These are phyloP conservation scores for Parachaetomium inaequale DNA, from an alignment of 495 filamentous ascomycete species.

Conservation along the genomic window DNA sequence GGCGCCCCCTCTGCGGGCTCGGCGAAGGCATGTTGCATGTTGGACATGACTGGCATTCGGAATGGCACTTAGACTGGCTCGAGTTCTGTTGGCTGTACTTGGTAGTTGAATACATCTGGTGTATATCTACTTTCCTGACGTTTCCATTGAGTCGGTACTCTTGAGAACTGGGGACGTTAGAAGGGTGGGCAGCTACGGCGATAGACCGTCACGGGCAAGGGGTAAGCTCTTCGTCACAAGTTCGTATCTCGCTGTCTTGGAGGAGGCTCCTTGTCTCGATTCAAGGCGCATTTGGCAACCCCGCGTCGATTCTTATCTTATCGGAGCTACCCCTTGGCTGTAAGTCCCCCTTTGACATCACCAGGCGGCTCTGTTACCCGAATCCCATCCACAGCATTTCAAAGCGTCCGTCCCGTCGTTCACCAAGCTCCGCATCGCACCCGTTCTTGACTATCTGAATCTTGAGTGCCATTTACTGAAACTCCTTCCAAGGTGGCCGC, in stretches of 20 bases:
- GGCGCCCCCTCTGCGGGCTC: too few relatives aligned
- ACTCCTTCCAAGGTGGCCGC: neutral
- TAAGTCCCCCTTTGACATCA: neutral
- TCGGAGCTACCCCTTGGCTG: constrained; percentile 9
- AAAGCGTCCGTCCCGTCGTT: too few relatives aligned
- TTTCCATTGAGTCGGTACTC: neutral
- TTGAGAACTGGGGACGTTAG: too few relatives aligned
- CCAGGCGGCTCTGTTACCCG: neutral
- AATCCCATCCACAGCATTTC: too few relatives aligned
- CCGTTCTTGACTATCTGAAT: neutral
- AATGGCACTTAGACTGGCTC: constrained; percentile 18
- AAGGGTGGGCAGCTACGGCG: too few relatives aligned
- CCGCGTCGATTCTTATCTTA: constrained; percentile 24
- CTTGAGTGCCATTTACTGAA: neutral
- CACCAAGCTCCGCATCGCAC: too few relatives aligned
- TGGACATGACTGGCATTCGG: constrained; percentile 7
- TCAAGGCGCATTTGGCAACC: neutral
- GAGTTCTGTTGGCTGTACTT: neutral
- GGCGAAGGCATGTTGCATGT: neutral
- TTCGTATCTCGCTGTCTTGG: too few relatives aligned
- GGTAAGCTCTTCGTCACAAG: too few relatives aligned
- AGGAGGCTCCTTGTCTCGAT: neutral
- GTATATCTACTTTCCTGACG: neutral
- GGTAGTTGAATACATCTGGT: constrained; percentile 4
- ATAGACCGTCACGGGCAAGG: too few relatives aligned